phyloP scores from a whole-genome alignment of 2,329 filamentous ascomycete genomes.

The Thermoascus crustaceus region DNA sequence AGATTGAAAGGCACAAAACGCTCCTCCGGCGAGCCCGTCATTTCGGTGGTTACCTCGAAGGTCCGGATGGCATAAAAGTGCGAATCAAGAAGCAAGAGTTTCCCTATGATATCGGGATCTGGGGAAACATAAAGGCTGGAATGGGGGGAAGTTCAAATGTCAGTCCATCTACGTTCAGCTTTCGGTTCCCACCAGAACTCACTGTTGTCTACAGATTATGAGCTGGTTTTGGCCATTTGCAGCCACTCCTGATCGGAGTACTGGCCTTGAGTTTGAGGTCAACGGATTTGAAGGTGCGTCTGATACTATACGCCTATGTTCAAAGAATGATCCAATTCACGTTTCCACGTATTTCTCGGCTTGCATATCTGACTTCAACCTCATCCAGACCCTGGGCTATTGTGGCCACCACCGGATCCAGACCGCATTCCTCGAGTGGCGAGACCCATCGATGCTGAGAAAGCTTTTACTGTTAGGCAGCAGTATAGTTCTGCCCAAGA shows the following conservation, averaged over 20 bases:
- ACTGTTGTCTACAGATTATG: slow-evolving; percentile 29
- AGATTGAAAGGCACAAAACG: slow-evolving; percentile 42
- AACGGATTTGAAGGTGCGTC: slow-evolving; percentile 55
- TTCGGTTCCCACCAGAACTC: background rate
- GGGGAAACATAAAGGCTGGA: slow-evolving; percentile 49
- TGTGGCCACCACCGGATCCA: slow-evolving; percentile 44
- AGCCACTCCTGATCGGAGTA: slow-evolving; percentile 38
- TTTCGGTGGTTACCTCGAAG: slow-evolving; percentile 51
- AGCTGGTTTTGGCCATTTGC: slow-evolving; percentile 56
- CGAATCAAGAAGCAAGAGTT: slow-evolving; percentile 54
- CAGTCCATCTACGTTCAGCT: slow-evolving; percentile 6
- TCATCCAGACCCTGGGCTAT: slow-evolving; percentile 25
- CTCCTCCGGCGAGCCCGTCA: slow-evolving; percentile 38
- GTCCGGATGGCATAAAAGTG: slow-evolving; percentile 48
- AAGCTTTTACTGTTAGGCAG: slow-evolving; percentile 20
- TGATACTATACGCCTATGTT: background rate
- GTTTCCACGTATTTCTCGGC: background rate
- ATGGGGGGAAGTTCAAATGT: slow-evolving; percentile 50
- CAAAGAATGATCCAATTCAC: slow-evolving; percentile 3
- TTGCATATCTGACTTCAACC: background rate
- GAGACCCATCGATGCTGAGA: slow-evolving; percentile 8
- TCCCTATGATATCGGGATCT: slow-evolving; percentile 58
- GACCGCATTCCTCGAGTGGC: slow-evolving; percentile 38
- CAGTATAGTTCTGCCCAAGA: slow-evolving; percentile 29
- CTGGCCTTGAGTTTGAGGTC: slow-evolving; percentile 45